Base-by-base conservation (phyloP, 116 monocot genomes). In the Posidonia oceanica region DNA sequence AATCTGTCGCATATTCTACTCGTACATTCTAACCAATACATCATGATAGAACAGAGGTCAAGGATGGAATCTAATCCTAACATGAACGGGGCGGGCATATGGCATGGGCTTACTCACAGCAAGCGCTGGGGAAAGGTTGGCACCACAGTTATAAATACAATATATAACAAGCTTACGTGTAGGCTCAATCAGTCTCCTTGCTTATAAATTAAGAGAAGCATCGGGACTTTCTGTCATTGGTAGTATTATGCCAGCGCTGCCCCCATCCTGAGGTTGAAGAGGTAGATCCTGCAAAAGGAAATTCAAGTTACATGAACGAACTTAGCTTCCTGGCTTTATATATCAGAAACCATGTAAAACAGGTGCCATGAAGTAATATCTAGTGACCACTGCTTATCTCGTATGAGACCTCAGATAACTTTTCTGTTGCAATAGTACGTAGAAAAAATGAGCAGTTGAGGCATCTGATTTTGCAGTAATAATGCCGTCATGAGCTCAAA, bases 231-330 rank as follows among this genome's bases (percentile, higher is more conserved):
- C 63, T 54, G 54, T 40, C 73, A 73, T 73, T 10, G 73, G 39
- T 65, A 51, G 39, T 18, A 67, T 41, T 41, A 67, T 56, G 59
- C 67, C 67, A 17, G 74, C 68, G 36, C 78, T 69, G 72, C 53
- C 69, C 21, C 48, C 60, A 39, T 72, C 77, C n/a, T 73, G 78
- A n/a, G 78, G 39, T 55, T 78, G 72, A 37, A 54, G 42, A 51
- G 67, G 42, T 52, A 69, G 21, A 5, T 73, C 78, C 78, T 78
- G 78, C 23, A 69, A 69, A 56, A 48, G 36, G 13, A 55, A 1
- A 36, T 48, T 48, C 48, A 48, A 48, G 48, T 10, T 5, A 48
- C 42, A 48, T 10, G 48, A 12, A 48, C 8, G 42, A 1, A 42
- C 3, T 42, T 5, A 42, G 42, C 7, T 42, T 5, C 42, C 42